Conservation (phyloP, 257 asterid genomes). For the Vinca minor region DNA sequence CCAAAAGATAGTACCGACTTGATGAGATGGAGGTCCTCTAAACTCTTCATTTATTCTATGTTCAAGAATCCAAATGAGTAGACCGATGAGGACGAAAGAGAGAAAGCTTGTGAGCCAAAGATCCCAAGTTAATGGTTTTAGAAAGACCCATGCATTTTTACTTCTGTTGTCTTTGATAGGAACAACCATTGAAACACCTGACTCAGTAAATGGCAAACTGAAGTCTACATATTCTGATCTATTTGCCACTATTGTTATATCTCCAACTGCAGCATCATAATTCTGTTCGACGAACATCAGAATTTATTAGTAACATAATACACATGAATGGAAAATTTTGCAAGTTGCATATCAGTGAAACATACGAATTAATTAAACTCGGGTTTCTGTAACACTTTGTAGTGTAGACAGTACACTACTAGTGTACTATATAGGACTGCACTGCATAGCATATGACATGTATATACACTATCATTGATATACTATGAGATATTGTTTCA, state of each 20-base stretch:
- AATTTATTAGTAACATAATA: neutral
- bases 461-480: no score
- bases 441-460: no score
- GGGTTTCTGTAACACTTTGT: no score
- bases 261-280: conserved; percentile 26
- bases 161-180: conserved; percentile 9
- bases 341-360: no score
- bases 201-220: conserved; percentile 33
- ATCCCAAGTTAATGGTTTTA: conserved; percentile 26
- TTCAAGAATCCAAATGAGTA: conserved; percentile 25
- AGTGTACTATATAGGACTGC: no score
- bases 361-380: no score
- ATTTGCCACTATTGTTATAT: conserved; percentile 17
- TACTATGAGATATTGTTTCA: no score
- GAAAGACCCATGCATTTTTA: conserved; percentile 20
- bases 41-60: conserved; percentile 18
- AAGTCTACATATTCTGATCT: conserved; percentile 19
- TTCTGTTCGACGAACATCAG: conserved; percentile 13
- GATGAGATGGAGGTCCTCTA: conserved; percentile 23
- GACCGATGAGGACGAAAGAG: conserved; percentile 14
- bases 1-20: conserved; percentile 42
- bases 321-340: no score
- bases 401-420: no score
- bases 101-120: conserved; percentile 23
- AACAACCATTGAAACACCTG: conserved; percentile 30